Percentiles rank a stretch among this genome's conserved stretches.
Conservation (phyloP, 495 filamentous ascomycete species). For the Umbilicaria muhlenbergii region DNA sequence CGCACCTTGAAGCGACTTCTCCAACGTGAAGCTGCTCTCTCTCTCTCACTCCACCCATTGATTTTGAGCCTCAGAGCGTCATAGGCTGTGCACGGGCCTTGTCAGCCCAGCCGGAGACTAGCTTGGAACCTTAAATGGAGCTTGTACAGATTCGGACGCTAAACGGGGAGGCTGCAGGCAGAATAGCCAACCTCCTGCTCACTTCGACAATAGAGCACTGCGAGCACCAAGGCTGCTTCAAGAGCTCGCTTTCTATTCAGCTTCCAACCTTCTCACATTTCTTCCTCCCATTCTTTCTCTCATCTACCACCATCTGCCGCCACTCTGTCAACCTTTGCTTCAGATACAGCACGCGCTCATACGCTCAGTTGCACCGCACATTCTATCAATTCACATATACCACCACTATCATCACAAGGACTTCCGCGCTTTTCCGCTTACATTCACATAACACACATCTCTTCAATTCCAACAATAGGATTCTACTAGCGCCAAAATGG, state of each 20-base stretch:
- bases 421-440: slow-evolving; percentile 12
- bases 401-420: slow-evolving; percentile 12
- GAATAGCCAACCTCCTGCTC: no score
- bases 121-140: no score
- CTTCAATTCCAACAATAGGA: not conserved
- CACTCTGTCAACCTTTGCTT: not conserved
- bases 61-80: no score
- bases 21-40: no score
- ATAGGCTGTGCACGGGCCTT: no score
- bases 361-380: not conserved
- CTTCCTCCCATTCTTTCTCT: not conserved
- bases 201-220: no score
- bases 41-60: no score
- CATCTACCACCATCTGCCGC: not conserved
- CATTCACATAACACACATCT: not conserved
- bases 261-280: slow-evolving; percentile 1
- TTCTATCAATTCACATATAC: not conserved
- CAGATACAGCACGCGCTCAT: not conserved
- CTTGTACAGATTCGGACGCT: no score
- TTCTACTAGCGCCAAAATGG: slow-evolving; percentile 26
- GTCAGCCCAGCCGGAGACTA: no score
- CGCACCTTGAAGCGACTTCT: no score
- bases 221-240: not conserved
- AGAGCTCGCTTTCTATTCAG: not conserved
- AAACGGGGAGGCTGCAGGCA: no score